Evolutionary conservation across 2,329 filamentous ascomycete species (phyloP), one percentile per base, ranked within the genome.

Genomic region (Fusarium sp.): DNA sequence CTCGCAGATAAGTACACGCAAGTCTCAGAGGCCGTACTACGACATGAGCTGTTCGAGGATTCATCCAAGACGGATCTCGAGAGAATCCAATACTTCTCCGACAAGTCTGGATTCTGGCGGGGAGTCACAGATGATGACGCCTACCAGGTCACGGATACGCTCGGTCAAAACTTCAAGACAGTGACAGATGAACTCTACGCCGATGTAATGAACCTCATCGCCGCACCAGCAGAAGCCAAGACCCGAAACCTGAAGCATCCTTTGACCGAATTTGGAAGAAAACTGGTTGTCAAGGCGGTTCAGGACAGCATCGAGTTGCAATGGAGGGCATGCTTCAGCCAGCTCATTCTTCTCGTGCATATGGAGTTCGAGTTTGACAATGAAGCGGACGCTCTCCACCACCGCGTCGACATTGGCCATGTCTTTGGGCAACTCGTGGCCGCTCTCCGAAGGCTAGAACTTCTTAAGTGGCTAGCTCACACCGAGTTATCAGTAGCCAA

Each of bases 101-200:
- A 95, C 70, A 91, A 92, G 71, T 93, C 93, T 69, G 92, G 92
- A 29, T 94, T 98, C 76, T 92, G 90, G 81, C 90, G 92, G 35
- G 92, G 94, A 68, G 91, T 98, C 62, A 93, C 93, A 2, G 94
- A 98, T 64, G 95, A 97, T 60, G 92, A 95, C 60, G 94, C 92
- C 74, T 87, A 91, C 45, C 89, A 91, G 66, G 88, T 97, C n/a
- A 88, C 91, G 7, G 88, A 91, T 39, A 87, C 90, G 6, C 87
- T 98, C 11, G 93, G 94, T 29, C 88, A 91, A 39, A 89, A 89
- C 74, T 92, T 88, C 82, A 92, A 77, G 82, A 88, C 82, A 84
- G 91, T 88, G 78, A 90, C 87, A 4, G 84, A 86, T 43, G 82
- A 86, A 20, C 83, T 91, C 11, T 92, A 92, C 76, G 80, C 86